phyloP scores from a whole-genome alignment of 2,329 filamentous ascomycete species.

The Massarina eburnea region DNA sequence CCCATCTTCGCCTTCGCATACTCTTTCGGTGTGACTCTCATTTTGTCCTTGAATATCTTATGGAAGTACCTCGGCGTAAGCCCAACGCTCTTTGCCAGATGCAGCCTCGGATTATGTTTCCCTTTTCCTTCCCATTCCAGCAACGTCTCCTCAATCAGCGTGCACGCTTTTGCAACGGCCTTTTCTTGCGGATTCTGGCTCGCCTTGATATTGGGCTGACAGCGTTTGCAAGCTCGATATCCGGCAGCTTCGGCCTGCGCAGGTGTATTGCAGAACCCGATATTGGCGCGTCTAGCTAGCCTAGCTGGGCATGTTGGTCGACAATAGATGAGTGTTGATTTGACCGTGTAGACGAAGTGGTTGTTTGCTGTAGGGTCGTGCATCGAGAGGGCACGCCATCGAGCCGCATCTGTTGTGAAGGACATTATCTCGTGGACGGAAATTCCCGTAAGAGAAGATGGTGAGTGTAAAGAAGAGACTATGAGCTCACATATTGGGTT shows the following conservation, averaged over 20 bases:
- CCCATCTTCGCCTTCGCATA: slow-evolving; percentile 32
- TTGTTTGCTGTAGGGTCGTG: slow-evolving; percentile 48
- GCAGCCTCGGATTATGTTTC: slow-evolving; percentile 36
- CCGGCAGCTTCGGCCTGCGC: slow-evolving; percentile 52
- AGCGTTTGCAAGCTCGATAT: slow-evolving; percentile 62
- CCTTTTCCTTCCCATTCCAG: slow-evolving; percentile 19
- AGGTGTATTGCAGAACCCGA: slow-evolving; percentile 56
- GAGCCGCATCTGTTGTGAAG: slow-evolving; percentile 33
- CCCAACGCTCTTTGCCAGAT: slow-evolving; percentile 54
- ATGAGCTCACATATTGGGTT: not conserved
- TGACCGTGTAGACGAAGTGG: slow-evolving; percentile 59
- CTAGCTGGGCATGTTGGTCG: slow-evolving; percentile 62
- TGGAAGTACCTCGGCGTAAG: slow-evolving; percentile 62
- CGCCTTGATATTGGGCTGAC: slow-evolving; percentile 49
- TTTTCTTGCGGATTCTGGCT: slow-evolving; percentile 46
- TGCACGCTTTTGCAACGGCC: slow-evolving; percentile 46
- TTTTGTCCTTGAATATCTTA: slow-evolving; percentile 59
- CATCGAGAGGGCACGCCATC: slow-evolving; percentile 47
- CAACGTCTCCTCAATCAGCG: slow-evolving; percentile 28
- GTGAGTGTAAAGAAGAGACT: not conserved
- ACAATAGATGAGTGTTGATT: slow-evolving; percentile 61
- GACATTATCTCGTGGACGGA: slow-evolving; percentile 19
- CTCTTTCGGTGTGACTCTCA: slow-evolving; percentile 55
- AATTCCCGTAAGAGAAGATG: not conserved
- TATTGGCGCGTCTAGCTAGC: slow-evolving; percentile 59